Evolutionary conservation across 148 eudicot genomes (phyloP).

Genomic region (Polygonum aviculare): DNA sequence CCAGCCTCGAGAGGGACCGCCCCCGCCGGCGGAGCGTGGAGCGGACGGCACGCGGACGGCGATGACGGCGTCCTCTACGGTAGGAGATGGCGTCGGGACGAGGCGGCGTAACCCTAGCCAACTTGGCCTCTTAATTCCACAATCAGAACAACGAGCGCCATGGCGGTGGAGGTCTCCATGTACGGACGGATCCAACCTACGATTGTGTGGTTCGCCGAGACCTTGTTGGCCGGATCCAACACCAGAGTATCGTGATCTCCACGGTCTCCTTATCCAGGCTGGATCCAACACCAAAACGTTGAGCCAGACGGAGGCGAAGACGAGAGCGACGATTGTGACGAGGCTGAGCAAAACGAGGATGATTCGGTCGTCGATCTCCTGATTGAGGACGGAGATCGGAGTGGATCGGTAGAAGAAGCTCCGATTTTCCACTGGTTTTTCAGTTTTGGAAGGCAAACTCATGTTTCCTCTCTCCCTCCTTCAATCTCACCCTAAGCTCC

Average conservation of each 20-base stretch:
- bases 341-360: constrained; percentile 17
- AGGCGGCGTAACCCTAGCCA: too few relatives aligned
- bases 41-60: background rate
- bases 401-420: constrained; percentile 22
- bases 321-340: constrained; percentile 21
- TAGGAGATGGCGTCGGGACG: background rate
- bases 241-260: too few relatives aligned
- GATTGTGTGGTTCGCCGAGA: too few relatives aligned
- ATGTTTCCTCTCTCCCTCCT: too few relatives aligned
- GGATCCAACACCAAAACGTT: constrained; percentile 15
- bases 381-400: constrained; percentile 19
- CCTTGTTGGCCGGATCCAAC: too few relatives aligned
- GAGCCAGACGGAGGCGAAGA: constrained; percentile 29
- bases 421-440: too few relatives aligned
- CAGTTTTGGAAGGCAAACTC: too few relatives aligned
- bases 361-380: constrained; percentile 27
- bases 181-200: too few relatives aligned
- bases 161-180: too few relatives aligned
- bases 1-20: background rate
- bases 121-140: background rate
- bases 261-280: too few relatives aligned
- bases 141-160: too few relatives aligned
- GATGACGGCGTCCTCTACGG: background rate
- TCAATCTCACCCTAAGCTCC: too few relatives aligned
- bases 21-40: background rate